Evolutionary conservation across 1,139 yeast species (phyloP).

Genomic region (Debaryomycetaceae sp.): DNA sequence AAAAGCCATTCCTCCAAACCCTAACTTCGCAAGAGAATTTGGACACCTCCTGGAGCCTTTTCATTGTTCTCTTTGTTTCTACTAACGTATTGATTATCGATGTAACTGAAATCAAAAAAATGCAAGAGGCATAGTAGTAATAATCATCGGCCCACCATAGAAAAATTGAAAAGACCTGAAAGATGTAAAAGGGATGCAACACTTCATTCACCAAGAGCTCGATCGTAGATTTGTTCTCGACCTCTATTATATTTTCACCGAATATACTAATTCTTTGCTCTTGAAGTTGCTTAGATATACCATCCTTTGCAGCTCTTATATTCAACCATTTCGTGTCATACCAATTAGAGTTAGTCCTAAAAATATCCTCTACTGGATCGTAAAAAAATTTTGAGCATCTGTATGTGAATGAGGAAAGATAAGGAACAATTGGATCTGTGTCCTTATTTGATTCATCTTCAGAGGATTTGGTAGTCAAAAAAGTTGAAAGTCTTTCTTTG

Average conservation of each 20-base stretch:
- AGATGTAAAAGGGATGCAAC: conserved; percentile 89
- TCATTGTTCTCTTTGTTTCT: conserved; percentile 78
- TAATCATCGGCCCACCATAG: conserved; percentile 92
- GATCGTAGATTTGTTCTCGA: conserved; percentile 65
- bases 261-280: conserved; percentile 72
- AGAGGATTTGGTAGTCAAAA: conserved; percentile 38
- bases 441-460: conserved; percentile 12
- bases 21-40: conserved; percentile 74
- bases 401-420: conserved; percentile 67
- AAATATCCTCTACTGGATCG: conserved; percentile 83
- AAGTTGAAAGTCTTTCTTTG: conserved; percentile 67
- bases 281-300: conserved; percentile 65
- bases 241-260: conserved; percentile 71
- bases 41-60: conserved; percentile 70
- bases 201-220: conserved; percentile 81
- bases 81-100: conserved; percentile 76
- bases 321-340: conserved; percentile 73
- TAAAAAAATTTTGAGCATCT: conserved; percentile 81
- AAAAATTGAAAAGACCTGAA: conserved; percentile 86
- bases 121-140: conserved; percentile 90
- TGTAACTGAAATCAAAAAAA: conserved; percentile 76
- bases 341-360: conserved; percentile 84
- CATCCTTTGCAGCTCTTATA: conserved; percentile 55
- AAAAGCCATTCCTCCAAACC: conserved; percentile 88
- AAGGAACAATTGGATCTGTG: conserved; percentile 66